Conservation (phyloP, 257 asterid species). For the Fraxinus quadrangulata region DNA sequence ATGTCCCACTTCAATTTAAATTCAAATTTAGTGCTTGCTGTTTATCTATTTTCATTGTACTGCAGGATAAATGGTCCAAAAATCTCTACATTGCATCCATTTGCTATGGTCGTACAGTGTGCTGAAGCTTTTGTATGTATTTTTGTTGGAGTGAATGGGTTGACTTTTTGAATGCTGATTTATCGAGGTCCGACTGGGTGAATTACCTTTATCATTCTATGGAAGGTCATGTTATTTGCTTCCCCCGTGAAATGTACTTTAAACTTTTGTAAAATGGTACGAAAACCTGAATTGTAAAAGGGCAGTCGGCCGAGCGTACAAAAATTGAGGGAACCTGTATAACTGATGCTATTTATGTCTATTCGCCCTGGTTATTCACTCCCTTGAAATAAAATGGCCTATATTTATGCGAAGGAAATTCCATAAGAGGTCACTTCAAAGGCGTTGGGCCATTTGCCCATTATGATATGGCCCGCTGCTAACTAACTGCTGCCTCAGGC, state of each 20-base stretch:
- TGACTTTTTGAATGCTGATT: constrained; percentile 22
- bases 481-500: too few relatives aligned
- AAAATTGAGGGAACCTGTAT: neutral
- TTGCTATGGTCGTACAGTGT: constrained; percentile 67
- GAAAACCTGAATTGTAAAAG: too few relatives aligned
- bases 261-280: neutral
- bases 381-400: too few relatives aligned
- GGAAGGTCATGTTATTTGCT: neutral
- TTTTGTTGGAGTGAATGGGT: constrained; percentile 10
- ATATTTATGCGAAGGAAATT: too few relatives aligned
- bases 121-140: constrained; percentile 40
- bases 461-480: too few relatives aligned
- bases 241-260: neutral
- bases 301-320: neutral
- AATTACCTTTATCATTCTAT: neutral
- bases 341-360: neutral
- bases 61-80: constrained; percentile 72
- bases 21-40: neutral
- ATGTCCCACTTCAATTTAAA: neutral
- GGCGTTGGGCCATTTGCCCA: too few relatives aligned
- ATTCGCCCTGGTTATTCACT: neutral
- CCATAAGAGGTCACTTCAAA: too few relatives aligned
- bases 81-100: constrained; percentile 67
- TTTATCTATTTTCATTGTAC: constrained; percentile 1
- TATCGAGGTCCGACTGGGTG: constrained; percentile 10